phyloP scores from a whole-genome alignment of 108 stramenopile genomes.

The Nannochloropsis granulata region DNA sequence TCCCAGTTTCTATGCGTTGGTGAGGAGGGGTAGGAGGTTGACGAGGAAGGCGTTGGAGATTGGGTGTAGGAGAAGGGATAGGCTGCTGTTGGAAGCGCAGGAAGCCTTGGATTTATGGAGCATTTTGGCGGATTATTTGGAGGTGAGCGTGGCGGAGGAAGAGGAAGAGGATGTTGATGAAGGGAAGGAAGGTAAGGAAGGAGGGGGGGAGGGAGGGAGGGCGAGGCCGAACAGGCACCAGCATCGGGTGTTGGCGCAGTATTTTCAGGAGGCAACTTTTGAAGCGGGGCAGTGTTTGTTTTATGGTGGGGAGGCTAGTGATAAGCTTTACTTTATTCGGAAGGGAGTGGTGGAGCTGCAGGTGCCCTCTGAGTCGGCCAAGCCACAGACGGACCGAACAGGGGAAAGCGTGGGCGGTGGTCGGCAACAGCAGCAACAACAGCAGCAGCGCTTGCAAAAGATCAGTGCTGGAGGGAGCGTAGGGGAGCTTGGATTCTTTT shows the following conservation, averaged over 20 bases:
- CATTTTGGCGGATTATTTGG: slow-evolving; percentile 34
- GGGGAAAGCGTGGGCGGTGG: no score
- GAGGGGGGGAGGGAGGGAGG: neutral
- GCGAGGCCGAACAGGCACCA: neutral
- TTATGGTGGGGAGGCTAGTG: neutral
- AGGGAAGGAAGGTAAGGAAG: neutral
- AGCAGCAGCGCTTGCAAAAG: slow-evolving; percentile 20
- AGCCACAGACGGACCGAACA: no score
- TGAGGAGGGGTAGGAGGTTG: slow-evolving; percentile 2
- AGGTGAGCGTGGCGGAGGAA: neutral
- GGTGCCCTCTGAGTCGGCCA: neutral
- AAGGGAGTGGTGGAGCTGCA: slow-evolving; percentile 24
- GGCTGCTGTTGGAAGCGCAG: slow-evolving; percentile 8
- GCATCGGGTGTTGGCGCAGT: slow-evolving; percentile 1
- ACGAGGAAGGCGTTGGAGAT: neutral
- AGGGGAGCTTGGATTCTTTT: slow-evolving; percentile 37
- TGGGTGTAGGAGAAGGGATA: slow-evolving; percentile 1
- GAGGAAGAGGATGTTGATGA: neutral
- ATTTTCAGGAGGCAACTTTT: slow-evolving; percentile 7
- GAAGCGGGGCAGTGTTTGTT: neutral
- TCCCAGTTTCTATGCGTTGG: neutral
- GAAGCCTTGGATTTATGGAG: slow-evolving; percentile 1
- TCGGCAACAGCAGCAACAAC: neutral
- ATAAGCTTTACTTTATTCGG: slow-evolving; percentile 27
- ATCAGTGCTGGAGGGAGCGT: slow-evolving; percentile 28